Percentiles rank a stretch among this genome's conserved stretches.
Conservation (phyloP, 75 land plant genomes). For the Cunninghamia lanceolata region DNA sequence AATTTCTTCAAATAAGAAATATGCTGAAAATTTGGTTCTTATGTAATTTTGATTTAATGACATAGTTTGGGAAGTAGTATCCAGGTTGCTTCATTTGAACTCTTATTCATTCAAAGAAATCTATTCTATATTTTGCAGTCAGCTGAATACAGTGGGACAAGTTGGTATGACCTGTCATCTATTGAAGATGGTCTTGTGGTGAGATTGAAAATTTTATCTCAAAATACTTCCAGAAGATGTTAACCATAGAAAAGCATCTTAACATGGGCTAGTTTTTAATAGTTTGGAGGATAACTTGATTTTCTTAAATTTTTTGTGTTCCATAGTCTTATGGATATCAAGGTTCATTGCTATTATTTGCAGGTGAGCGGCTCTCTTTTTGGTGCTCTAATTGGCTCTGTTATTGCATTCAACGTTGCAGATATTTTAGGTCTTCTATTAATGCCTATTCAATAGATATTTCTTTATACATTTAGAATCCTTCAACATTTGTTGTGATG, state of each 20-base stretch:
- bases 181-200: slow-evolving; percentile 71
- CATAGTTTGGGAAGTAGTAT: not conserved
- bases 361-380: slow-evolving; percentile 94
- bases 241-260: not conserved
- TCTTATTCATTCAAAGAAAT: not conserved
- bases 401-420: slow-evolving; percentile 81
- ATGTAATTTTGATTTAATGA: not conserved
- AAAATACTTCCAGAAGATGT: not conserved
- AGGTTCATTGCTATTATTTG: slow-evolving; percentile 12
- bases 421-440: slow-evolving; percentile 65
- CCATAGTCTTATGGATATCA: slow-evolving; percentile 8
- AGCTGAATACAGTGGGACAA: slow-evolving; percentile 55
- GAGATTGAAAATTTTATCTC: slow-evolving; percentile 19
- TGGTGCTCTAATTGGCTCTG: slow-evolving; percentile 91
- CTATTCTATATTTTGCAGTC: slow-evolving; percentile 45
- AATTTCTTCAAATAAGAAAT: not conserved
- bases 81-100: not conserved
- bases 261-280: not conserved
- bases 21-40: not conserved
- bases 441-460: not conserved
- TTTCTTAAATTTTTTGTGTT: not conserved
- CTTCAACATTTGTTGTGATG: not conserved
- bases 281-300: not conserved
- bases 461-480: not conserved
- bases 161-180: slow-evolving; percentile 67